Evolutionary conservation across 208 protist species (phyloP), one percentile per base, ranked within the genome.

Genomic region (Trypanosoma congolense): DNA sequence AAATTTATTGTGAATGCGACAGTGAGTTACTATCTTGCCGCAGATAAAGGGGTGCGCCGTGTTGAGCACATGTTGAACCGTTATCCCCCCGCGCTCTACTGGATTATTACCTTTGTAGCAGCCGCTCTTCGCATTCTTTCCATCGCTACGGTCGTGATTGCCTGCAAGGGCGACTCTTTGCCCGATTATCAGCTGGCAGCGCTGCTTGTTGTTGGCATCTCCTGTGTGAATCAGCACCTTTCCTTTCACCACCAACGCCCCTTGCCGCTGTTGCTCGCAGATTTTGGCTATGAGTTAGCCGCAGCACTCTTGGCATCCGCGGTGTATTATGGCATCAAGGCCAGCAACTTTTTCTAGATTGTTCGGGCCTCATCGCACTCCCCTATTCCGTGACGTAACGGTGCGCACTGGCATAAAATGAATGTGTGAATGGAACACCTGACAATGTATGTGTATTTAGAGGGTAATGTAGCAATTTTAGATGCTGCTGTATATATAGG

Each of bases 41-140:
- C 87, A 14, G 87, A 94, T 51, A 94, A 94, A 68, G 87, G 87
- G 44, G 87, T 94, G 25, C 75, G 83, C 31, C 70, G 75, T 36
- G 60, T 78, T 24, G 83, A 92, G 67, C 81, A 92, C 65, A 78
- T 74, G 28, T 60, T 91, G 18, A 66, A 82, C 43, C 77, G 75
- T 38, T 94, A 92, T 62, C 68, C 78, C 8, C 41, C 49, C 18
- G 5, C 62, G 18, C 33, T 82, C 0, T 64, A 77, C 56, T 61
- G 57, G 12, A 41, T 67, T 14, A 40, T 58, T 8, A 86, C 70
- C 30, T 70, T 94, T 51, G 24, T 75, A 30, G 72, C 62, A 25
- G 63, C 62, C 22, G 24, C 74, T 28, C 54, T 75, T 21, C 87
- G 87, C 45, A 53, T 78, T 8, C 21, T 83, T 25, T 41, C 75